Base-by-base conservation (phyloP, 1,284 basidiomycete genomes). In the Fomes fomentarius region DNA sequence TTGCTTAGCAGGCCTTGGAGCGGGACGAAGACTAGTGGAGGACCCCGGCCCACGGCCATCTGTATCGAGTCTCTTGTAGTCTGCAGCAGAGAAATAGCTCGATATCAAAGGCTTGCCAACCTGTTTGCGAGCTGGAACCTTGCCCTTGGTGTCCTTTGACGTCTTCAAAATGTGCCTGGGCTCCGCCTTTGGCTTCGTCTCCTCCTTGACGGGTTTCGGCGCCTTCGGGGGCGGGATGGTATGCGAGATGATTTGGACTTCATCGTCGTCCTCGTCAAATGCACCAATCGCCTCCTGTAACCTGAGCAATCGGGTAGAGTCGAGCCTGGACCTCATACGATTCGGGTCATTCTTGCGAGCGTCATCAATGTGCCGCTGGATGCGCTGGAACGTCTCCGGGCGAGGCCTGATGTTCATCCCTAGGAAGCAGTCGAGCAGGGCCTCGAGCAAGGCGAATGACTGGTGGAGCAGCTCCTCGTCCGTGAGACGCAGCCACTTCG, bases 391-490 rank as follows among this genome's bases (percentile, higher is more conserved):
- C 2, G 77, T 78, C 19, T 71, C 74, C 19, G 78, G 69, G 3
- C 76, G 74, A 1, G 87, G 89, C 2, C 69, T 73, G 9, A 83
- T 73, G 12, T 76, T 71, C 4, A 79, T 79, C 43, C 82, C 78
- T 43, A 76, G 76, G 70, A 93, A 91, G 57, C 87, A 82, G 25
- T 83, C 79, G 41, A 96, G 76, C 30, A 96, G 77, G 9, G 87
- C 84, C 65, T 91, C 87, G 41, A 96, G 74, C 8, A 97, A 76
- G 51, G 91, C 79, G 59, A 91, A 93, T 0, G 93, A 88, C 64
- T 96, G 94, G 69, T 95, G 89, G 1, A 96, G 74, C 8, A 94
- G 79, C 66, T 96, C 94, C 63, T 88, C 82, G 65, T 98, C 93
- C 19, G 94, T 97, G 37, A 98, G 76, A 21, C 95, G 85, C 49